Base-by-base conservation (phyloP, 257 asterid genomes). In the Plantago elongata region DNA sequence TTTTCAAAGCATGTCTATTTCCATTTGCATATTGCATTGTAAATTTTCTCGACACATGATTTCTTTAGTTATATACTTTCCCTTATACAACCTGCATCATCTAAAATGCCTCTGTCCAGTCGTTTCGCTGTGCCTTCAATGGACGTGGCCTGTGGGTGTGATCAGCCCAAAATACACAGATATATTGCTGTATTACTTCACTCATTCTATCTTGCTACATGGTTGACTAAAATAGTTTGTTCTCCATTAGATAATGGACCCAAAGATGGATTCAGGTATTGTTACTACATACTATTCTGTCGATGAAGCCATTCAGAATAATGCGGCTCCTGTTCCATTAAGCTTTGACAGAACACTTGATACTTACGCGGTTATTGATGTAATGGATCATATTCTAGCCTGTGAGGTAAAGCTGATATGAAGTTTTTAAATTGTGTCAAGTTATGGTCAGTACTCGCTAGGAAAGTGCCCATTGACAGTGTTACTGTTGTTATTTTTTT, bases 261-360 rank as follows among this genome's bases (percentile, higher is more conserved):
- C 97, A 59, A 89, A 93, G 95, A 93, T 93, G 99, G 99, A 93
- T 78, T 93, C 99, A 54, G 99, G 99, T 61, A 93, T 93, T 74
- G 95, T 93, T 57, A 82, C 94, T 48, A 83, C 96, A 57, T 93
- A 83, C 74, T 89, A 73, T 73, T 93, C 99, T 42, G 84, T 93
- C 70, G 97, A 89, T 52, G 99, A 93, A 81, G 97, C 99, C 78
- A 89, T 93, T 63, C 97, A 93, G 66, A 79, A 78, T 71, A 97
- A 94, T 69, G 99, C 94, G 69, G 99, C 97, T 66, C 99, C 99
- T 51, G 76, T 89, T 78, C 97, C 99, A 49, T 69, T 93, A 82
- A 85, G 96, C 82, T 83, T 70, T 72, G 95, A 89, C 74, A 82
- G 86, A 75, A 87, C 87, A 66, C 64, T 61, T 64, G 96, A 93